Conservation (phyloP, 305 asterid species). For the Salvia sclarea region DNA sequence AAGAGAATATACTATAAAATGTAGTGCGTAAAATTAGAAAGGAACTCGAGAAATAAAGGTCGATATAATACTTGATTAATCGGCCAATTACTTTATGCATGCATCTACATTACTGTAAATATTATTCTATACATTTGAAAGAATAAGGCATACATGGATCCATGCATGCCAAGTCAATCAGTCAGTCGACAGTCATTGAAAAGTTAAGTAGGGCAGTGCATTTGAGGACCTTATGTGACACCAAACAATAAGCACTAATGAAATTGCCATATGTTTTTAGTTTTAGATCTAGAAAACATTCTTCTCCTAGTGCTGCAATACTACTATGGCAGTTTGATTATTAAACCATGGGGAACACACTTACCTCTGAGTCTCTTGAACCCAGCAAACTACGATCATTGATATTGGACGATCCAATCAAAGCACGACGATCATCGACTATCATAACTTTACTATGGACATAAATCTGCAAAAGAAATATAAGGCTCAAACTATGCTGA, state of each 20-base stretch:
- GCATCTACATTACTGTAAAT: background rate
- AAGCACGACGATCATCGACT: slow-evolving; percentile 74
- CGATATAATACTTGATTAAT: background rate
- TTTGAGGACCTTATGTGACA: background rate
- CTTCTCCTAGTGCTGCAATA: background rate
- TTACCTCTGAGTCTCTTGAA: slow-evolving; percentile 94
- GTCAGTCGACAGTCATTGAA: background rate
- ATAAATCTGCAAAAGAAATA: slow-evolving; percentile 55
- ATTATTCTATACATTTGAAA: background rate
- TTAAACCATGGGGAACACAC: slow-evolving; percentile 13
- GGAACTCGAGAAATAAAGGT: background rate
- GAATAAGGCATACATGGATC: background rate
- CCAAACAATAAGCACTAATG: background rate
- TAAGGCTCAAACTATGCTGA: slow-evolving; percentile 9
- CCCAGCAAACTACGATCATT: slow-evolving; percentile 98
- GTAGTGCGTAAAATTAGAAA: background rate
- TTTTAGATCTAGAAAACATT: background rate
- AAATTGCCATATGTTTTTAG: background rate
- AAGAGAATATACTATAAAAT: background rate
- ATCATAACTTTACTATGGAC: slow-evolving; percentile 98
- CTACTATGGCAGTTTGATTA: background rate
- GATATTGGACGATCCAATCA: slow-evolving; percentile 90
- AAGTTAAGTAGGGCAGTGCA: background rate
- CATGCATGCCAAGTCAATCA: background rate
- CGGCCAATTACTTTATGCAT: background rate